phyloP scores from a whole-genome alignment of 1,284 basidiomycete species.

The Austropuccinia psidii region DNA sequence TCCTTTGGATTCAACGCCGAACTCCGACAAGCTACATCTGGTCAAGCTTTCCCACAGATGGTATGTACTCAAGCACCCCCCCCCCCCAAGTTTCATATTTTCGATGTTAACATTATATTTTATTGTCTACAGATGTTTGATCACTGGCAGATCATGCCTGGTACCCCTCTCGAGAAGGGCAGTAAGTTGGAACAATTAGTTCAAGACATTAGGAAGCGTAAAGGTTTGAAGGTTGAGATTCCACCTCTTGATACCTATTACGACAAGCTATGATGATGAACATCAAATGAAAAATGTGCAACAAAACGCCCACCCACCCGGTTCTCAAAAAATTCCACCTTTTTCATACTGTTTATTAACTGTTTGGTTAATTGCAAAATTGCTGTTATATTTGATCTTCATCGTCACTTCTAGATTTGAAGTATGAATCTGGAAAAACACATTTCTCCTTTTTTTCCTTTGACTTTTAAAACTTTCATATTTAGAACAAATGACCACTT shows the following conservation, averaged over 20 bases:
- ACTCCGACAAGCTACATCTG: conserved; percentile 81
- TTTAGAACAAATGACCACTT: too few species aligned
- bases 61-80: conserved; percentile 57
- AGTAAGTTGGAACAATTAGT: conserved; percentile 85
- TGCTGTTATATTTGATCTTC: too few species aligned
- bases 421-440: neutral
- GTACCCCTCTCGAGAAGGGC: conserved; percentile 52
- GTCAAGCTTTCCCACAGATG: conserved; percentile 95
- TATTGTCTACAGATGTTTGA: conserved; percentile 47
- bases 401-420: neutral
- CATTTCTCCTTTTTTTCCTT: neutral
- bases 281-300: neutral
- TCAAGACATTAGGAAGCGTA: conserved; percentile 71
- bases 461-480: neutral
- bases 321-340: too few species aligned
- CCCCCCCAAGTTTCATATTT: conserved; percentile 57
- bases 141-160: conserved; percentile 36
- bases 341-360: too few species aligned
- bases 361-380: too few species aligned
- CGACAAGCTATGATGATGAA: conserved; percentile 63
- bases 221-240: conserved; percentile 67
- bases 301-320: neutral
- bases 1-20: conserved; percentile 99
- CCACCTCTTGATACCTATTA: conserved; percentile 71
- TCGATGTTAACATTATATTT: conserved; percentile 3